Base-by-base conservation (phyloP, 306 rosid species). In the Prunus armeniaca region DNA sequence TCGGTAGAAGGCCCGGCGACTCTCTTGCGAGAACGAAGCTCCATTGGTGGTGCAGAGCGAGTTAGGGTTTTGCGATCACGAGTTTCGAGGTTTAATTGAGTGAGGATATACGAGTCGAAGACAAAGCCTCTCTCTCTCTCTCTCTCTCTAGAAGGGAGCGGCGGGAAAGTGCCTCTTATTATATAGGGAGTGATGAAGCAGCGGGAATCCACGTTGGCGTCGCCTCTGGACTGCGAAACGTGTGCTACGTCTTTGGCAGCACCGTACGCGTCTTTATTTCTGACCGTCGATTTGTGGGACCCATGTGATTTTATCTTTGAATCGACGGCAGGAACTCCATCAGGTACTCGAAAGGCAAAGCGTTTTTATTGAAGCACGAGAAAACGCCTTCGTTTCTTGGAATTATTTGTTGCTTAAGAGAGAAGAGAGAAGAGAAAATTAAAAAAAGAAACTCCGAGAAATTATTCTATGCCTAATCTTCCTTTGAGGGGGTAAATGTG, bases 11-110 rank as follows among this genome's bases (percentile, higher is more conserved):
- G 32, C 22, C 25, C 28, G 54, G 87, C 25, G 18, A 30, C 28
- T 28, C 56, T 45, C 18, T 72, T 67, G 56, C 82, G 90, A 69
- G 90, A 77, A 86, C 92, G 92, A 67, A 86, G 90, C 82, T 86
- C 87, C 95, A 88, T 90, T 75, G 78, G 10, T 25, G 67, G 8
- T 41, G 65, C 32, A 27, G 18, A 69, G 65, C 19, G 38, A 67
- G 25, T 12, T 73, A 73, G 74, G 69, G 68, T 73, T 72, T 19
- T 58, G 28, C 28, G 62, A 73, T 52, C 60, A 28, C 61, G 15
- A 38, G 22, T 22, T 18, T 15, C 19, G 45, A 38, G 49, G 65
- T 3, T 10, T 54, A 5, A 19, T 2, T 7, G 72, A 20, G 12
- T 18, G 68, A 76, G 30, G 28, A 0, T 80, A 0, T 80, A 69